Evolutionary conservation across 306 rosid species (phyloP), one percentile per base, ranked within the genome.

Genomic region (Inga leiocalycina): DNA sequence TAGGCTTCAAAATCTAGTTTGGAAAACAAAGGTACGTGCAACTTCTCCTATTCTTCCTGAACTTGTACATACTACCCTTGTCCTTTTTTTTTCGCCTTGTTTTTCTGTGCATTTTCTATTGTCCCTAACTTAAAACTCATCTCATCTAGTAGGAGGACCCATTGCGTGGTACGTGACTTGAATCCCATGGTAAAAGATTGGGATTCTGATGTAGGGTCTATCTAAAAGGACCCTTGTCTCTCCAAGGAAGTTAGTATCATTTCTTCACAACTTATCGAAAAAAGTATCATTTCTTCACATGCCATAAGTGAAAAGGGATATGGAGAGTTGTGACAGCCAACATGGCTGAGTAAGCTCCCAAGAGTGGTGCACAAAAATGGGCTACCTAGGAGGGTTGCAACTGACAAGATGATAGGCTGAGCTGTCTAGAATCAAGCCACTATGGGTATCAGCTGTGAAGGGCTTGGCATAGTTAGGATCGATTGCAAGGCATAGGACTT

Each of bases 1-100:
- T 43, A 72, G 45, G 72, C 75, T 66, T 82, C 80, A 75, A 14
- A 73, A 48, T 52, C 59, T 61, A 71, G 71, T 46, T 37, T 45
- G 61, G 30, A 79, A 71, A 17, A 30, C 43, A 11, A 67, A 43
- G 70, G 43, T 17, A 43, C 22, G 27, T 80, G 78, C 82, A 78
- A 83, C 17, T 49, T 75, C 65, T 64, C 69, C 68, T 41, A 44
- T 34, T 70, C 68, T 76, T 76, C 83, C 51, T 37, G 65, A 56
- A 13, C 56, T 57, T 32, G 32, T 32, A 67, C 27, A 20, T 43
- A 46, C 77, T 39, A 41, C 76, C 75, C 71, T 34, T 6, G 17
- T 52, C 51, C 45, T 54, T 77, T 27, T 12, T 49, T 49, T 41
- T 48, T 3, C 9, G 0, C 3, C 54, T 66, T 66, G 66, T 44